Evolutionary conservation across 2,329 filamentous ascomycete species (phyloP).

Genomic region (Phoma sp.): DNA sequence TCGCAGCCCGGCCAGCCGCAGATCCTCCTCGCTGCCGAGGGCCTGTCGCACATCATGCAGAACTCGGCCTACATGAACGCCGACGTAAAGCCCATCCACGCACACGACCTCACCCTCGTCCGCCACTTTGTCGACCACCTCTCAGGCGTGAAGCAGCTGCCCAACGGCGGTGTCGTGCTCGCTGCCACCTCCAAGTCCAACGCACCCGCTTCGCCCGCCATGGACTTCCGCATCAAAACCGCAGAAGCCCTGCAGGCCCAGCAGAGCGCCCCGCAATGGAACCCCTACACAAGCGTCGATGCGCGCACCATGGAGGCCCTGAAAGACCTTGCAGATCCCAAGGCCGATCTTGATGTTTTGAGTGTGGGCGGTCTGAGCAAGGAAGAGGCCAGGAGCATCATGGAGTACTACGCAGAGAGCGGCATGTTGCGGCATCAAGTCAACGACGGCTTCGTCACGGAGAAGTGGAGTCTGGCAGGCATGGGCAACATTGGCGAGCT

Average conservation of each 20-base stretch:
- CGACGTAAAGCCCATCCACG: conserved; percentile 76
- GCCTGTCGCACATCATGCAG: conserved; percentile 81
- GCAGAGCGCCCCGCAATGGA: conserved; percentile 49
- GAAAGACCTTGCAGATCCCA: conserved; percentile 45
- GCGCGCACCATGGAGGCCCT: conserved; percentile 57
- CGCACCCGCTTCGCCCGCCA: conserved; percentile 65
- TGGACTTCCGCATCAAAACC: conserved; percentile 70
- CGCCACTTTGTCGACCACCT: conserved; percentile 77
- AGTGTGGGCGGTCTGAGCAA: conserved; percentile 73
- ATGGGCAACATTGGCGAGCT: conserved; percentile 85
- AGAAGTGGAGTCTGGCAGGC: conserved; percentile 85
- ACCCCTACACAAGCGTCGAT: conserved; percentile 62
- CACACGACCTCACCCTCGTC: conserved; percentile 81
- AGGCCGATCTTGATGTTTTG: conserved; percentile 52
- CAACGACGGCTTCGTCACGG: conserved; percentile 72
- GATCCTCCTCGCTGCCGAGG: conserved; percentile 79
- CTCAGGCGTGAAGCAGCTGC: conserved; percentile 52
- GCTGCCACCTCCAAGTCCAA: conserved; percentile 78
- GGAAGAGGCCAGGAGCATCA: conserved; percentile 75
- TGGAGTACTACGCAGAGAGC: conserved; percentile 94
- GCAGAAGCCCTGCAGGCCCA: conserved; percentile 53
- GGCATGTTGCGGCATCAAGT: conserved; percentile 76
- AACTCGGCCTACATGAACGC: conserved; percentile 76
- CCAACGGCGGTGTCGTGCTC: conserved; percentile 80
- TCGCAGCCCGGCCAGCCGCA: conserved; percentile 63